Percentiles rank a stretch among this genome's conserved stretches.
These are phyloP conservation scores for Diaporthe sp. DNA, from an alignment of 2,329 filamentous ascomycete species.

Conservation along the genomic window DNA sequence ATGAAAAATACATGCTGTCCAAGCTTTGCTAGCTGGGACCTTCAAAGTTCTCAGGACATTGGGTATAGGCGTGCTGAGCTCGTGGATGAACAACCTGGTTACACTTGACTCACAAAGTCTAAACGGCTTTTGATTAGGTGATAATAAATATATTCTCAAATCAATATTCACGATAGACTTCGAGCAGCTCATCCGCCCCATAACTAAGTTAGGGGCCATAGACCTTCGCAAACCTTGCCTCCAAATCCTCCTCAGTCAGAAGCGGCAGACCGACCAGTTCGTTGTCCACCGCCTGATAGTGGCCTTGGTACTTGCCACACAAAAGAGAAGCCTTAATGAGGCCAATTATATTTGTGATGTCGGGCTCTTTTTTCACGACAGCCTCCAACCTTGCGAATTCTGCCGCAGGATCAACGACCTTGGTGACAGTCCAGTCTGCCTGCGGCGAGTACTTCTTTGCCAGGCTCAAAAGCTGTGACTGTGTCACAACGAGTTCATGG, in stretches of 20 bases:
- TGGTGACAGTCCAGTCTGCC: conserved; percentile 2
- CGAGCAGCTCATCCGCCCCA: background rate
- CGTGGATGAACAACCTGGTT: too few relatives aligned
- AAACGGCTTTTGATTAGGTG: background rate
- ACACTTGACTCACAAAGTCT: background rate
- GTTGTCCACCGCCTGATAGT: background rate
- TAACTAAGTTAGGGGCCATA: background rate
- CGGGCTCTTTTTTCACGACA: background rate
- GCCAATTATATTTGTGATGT: background rate
- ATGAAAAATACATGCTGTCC: too few relatives aligned
- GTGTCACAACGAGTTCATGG: background rate
- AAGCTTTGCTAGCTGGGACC: too few relatives aligned
- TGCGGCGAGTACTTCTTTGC: background rate
- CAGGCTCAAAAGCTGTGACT: background rate
- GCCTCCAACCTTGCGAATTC: background rate
- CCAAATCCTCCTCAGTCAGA: conserved; percentile 3
- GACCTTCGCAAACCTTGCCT: background rate
- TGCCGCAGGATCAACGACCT: background rate
- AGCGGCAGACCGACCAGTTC: background rate
- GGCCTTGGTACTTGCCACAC: background rate
- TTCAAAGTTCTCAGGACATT: too few relatives aligned
- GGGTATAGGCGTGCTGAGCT: too few relatives aligned
- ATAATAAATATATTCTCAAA: too few relatives aligned
- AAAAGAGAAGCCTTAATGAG: background rate
- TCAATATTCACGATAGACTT: background rate